Evolutionary conservation across 2,329 filamentous ascomycete species (phyloP), one percentile per base, ranked within the genome.

Genomic region (Ceratocystis albifundus): DNA sequence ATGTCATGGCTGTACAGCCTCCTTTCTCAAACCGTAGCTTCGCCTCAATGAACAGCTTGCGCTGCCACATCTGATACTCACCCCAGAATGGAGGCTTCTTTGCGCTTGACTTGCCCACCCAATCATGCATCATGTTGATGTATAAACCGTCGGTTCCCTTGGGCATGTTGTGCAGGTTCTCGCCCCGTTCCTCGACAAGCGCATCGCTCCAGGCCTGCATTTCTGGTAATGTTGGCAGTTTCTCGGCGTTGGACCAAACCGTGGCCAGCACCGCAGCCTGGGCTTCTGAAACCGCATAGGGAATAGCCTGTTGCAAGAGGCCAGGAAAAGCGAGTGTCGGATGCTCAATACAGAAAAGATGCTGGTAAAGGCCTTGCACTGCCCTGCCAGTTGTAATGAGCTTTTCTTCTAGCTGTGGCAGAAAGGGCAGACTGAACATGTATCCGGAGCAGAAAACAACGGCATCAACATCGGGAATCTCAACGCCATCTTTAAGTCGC

Each of bases 381-480:
- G 88, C 82, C 44, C 81, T 82, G 0, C 92, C 92, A 65, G 85
- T 82, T 0, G 82, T 85, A 66, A 92, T 80, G 1, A 90, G 73
- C 0, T 83, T 78, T 8, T 73, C 75, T 15, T 76, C 71, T 3
- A 82, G 70, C 30, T 75, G 73, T 12, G 74, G 73, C 3, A 87
- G 73, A 72, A 96, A 96, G 0, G 91, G 90, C 67, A 88, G 88
- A 4, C 87, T 86, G 75, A 89, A 96, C 66, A 96, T 83, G 72
- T 95, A 97, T 0, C 93, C 93, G 0, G 93, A 96, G 74, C 89
- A 92, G 75, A 93, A 96, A 32, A 97, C 74, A 4, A 96, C 77
- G 1, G 84, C 82, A 71, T 96, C 92, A 66, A 97, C 75, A 44
- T 85, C 77, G 2, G 76, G 76, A 72, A 90, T 88, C 8, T 87